A percentile compares a stretch with the other conserved stretches of the same genome.
Conservation (phyloP, 2,329 filamentous ascomycete species). For the Trichoderma brevicompactum region DNA sequence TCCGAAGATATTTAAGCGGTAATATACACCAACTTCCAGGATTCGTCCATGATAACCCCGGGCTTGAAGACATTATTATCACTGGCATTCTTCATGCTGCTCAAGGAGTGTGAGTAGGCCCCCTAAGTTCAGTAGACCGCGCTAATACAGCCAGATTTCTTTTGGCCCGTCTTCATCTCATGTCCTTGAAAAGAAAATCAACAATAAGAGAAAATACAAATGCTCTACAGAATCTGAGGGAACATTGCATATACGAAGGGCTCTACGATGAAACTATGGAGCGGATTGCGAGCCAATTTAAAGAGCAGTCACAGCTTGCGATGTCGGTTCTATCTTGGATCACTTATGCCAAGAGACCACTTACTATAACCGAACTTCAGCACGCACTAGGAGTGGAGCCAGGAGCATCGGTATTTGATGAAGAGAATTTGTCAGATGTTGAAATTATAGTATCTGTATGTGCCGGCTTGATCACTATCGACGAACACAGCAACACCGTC, state of each 20-base stretch:
- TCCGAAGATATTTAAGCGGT: background rate
- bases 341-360: conserved; percentile 41
- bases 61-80: conserved; percentile 42
- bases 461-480: conserved; percentile 48
- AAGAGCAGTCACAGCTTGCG: conserved; percentile 42
- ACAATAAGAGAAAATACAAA: too few species aligned
- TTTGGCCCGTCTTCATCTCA: too few species aligned
- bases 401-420: conserved; percentile 19
- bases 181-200: too few species aligned
- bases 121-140: too few species aligned
- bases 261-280: conserved; percentile 42
- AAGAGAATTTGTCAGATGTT: conserved; percentile 41
- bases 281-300: conserved; percentile 46
- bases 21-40: background rate
- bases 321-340: conserved; percentile 49
- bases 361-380: conserved; percentile 45
- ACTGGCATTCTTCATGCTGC: too few species aligned
- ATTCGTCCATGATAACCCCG: background rate
- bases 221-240: background rate
- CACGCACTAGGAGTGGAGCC: conserved; percentile 48
- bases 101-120: too few species aligned
- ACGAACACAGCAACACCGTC: conserved; percentile 45
- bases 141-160: too few species aligned
- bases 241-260: background rate
- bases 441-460: conserved; percentile 46